Base-by-base conservation (phyloP, 805 yeast genomes). In the Debaryomyces hansenii region DNA sequence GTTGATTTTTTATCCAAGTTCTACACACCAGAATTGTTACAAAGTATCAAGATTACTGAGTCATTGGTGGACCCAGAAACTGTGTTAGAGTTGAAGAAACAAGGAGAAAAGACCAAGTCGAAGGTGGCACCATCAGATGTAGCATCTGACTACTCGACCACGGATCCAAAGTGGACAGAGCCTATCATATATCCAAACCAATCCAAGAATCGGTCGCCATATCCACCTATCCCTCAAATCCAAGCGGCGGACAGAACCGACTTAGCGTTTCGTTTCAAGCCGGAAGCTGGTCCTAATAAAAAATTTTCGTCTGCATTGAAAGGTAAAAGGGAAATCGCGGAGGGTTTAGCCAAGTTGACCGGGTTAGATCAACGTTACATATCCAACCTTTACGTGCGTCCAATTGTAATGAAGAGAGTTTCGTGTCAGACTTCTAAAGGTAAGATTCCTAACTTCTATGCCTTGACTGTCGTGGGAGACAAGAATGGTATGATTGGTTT, bases 381-480 rank as follows among this genome's bases (percentile, higher is more conserved):
- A 55, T 72, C 75, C 47, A 76, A 74, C 44, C 75, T 89, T 49
- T 75, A 76, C 46, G 82, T 82, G 56, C 82, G 85, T 61, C 87
- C 89, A 2, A 65, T 87, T 50, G 76, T 86, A 35, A 73, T 83
- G 73, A 90, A 89, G 69, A 75, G 87, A 42, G 98, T 92, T 20
- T 83, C 90, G 45, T 89, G 90, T 63, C 96, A 90, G 76, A 92
- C 97, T 2, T 83, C 90, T 34, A 88, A 89, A 74, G 97, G 97
- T 64, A 90, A 90, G 64, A 88, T 88, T 53, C 82, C 85, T 42
- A 80, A 89, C 34, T 85, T 82, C 64, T 92, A 87, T 67, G 86
- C 90, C 0, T 67, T 94, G 52, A 92, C 90, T 11, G 87, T 90
- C 32, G 97, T 87, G 12, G 99, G 99, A 40, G 96, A 94, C 67